A percentile compares a stretch with the other conserved stretches of the same genome.
These are phyloP conservation scores for Wickerhamiella allomyrinae DNA, from an alignment of 805 yeast species.

Conservation along the genomic window DNA sequence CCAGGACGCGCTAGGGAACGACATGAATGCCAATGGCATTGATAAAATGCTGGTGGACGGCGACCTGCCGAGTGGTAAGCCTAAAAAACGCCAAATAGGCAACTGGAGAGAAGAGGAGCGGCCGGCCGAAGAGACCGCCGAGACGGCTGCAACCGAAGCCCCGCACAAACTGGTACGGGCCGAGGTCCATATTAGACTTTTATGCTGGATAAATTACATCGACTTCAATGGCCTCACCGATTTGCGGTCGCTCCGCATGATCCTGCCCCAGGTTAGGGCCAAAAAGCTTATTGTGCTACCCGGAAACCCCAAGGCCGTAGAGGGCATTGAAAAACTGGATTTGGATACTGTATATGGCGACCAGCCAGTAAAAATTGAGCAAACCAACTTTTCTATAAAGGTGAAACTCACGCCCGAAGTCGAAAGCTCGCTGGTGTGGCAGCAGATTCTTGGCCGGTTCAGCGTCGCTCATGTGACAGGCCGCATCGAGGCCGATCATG, in stretches of 20 bases:
- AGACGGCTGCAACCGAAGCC: slow-evolving; percentile 3
- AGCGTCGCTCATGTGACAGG: slow-evolving; percentile 76
- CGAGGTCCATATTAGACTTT: slow-evolving; percentile 31
- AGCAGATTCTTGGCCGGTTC: slow-evolving; percentile 63
- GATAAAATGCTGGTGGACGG: background rate
- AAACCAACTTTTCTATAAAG: slow-evolving; percentile 14
- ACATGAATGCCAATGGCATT: background rate
- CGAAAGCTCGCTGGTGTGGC: slow-evolving; percentile 61
- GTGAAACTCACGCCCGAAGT: slow-evolving; percentile 55
- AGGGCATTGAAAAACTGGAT: slow-evolving; percentile 5
- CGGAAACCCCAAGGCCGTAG: slow-evolving; percentile 17
- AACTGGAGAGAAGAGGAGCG: slow-evolving; percentile 14
- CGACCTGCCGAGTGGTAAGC: slow-evolving; percentile 1
- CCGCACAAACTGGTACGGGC: slow-evolving; percentile 36
- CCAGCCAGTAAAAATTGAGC: slow-evolving; percentile 6
- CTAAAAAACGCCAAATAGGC: background rate
- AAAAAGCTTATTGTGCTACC: slow-evolving; percentile 48
- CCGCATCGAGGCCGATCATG: slow-evolving; percentile 21
- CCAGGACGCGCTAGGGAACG: slow-evolving; percentile 1
- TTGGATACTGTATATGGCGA: slow-evolving; percentile 7
- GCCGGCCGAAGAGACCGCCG: slow-evolving; percentile 17
- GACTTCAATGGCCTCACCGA: slow-evolving; percentile 81
- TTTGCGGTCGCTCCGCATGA: slow-evolving; percentile 61
- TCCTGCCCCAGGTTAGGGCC: slow-evolving; percentile 68
- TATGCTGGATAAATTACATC: slow-evolving; percentile 61